Evolutionary conservation across 495 filamentous ascomycete genomes (phyloP).

Genomic region (Aspergillus panamensis): DNA sequence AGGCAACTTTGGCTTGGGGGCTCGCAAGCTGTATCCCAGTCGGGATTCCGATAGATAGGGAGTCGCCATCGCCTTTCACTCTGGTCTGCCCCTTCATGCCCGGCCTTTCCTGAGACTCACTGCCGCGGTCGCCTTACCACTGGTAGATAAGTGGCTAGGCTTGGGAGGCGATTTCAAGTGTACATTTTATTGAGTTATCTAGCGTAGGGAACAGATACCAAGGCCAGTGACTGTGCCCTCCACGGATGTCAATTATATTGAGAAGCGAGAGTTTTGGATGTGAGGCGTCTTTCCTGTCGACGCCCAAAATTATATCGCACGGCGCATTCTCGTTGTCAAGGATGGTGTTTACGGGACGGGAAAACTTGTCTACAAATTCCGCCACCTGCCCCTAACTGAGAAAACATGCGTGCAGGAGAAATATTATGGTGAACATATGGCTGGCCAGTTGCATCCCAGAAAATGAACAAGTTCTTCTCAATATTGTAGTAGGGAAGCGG

Average conservation of each 20-base stretch:
- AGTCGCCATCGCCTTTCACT: neutral
- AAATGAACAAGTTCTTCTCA: slow-evolving; percentile 58
- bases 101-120: neutral
- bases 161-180: neutral
- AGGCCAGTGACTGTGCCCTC: neutral
- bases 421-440: slow-evolving; percentile 51
- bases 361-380: neutral
- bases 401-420: slow-evolving; percentile 43
- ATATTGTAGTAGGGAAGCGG: slow-evolving; percentile 34
- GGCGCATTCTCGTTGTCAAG: neutral
- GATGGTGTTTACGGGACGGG: neutral
- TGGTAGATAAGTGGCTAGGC: neutral
- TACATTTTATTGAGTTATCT: neutral
- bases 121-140: neutral
- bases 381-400: slow-evolving; percentile 25
- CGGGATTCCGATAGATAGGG: neutral
- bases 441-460: slow-evolving; percentile 46
- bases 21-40: neutral
- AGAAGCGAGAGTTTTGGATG: neutral
- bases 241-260: neutral
- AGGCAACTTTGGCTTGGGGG: neutral
- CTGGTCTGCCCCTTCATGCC: neutral
- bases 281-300: neutral
- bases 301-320: neutral
- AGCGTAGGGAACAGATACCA: neutral